Conservation (phyloP, 805 yeast species). For the Grigorovia jiainica region DNA sequence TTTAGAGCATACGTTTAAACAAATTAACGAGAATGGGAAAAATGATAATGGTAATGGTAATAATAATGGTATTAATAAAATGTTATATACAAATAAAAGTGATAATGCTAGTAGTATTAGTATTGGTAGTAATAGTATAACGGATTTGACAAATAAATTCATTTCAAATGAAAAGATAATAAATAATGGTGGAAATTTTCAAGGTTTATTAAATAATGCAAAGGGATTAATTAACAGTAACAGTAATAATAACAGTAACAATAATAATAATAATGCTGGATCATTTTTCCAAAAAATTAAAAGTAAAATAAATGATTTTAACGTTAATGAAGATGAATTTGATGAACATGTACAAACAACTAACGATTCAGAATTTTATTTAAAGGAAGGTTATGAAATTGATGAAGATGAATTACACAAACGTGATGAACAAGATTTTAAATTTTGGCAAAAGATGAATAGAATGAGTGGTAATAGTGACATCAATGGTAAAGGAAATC, state of each 20-base stretch:
- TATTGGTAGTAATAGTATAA: neutral
- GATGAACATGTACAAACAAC: slow-evolving; percentile 12
- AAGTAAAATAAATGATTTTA: slow-evolving; percentile 26
- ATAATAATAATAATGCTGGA: slow-evolving; percentile 1
- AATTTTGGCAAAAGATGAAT: slow-evolving; percentile 1
- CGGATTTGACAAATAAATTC: neutral
- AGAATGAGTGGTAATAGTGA: too few species aligned
- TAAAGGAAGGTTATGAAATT: slow-evolving; percentile 20
- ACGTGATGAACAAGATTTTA: slow-evolving; percentile 11
- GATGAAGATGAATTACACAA: slow-evolving; percentile 21
- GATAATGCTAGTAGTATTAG: slow-evolving; percentile 2
- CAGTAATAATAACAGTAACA: neutral
- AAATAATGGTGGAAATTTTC: slow-evolving; percentile 8
- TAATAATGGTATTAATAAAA: too few species aligned
- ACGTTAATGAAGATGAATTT: slow-evolving; percentile 24
- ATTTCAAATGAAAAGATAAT: neutral
- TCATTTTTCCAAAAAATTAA: slow-evolving; percentile 15
- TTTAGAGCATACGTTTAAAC: slow-evolving; percentile 28
- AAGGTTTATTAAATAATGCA: slow-evolving; percentile 19
- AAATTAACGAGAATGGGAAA: neutral
- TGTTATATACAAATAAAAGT: too few species aligned
- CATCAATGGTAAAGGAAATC: too few species aligned
- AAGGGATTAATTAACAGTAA: slow-evolving; percentile 19
- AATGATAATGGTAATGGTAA: neutral
- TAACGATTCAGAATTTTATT: slow-evolving; percentile 14